Conservation (phyloP, 305 asterid genomes). For the Caryopteris hybrid region DNA sequence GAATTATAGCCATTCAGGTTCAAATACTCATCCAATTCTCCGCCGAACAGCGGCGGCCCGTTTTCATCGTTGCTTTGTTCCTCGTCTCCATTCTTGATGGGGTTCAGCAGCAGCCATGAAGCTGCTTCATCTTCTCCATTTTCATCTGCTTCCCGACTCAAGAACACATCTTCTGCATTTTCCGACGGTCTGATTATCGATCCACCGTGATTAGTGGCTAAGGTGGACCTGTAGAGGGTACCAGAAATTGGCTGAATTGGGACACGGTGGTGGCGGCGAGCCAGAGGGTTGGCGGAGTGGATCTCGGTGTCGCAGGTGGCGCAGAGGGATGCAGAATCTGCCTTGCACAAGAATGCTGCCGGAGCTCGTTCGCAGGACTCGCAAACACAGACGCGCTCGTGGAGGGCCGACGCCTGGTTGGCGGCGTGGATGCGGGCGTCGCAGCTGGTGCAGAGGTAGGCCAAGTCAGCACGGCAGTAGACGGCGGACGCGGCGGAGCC, state of each 20-base stretch:
- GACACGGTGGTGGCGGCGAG: slow-evolving; percentile 80
- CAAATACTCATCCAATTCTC: slow-evolving; percentile 55
- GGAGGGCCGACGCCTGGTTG: slow-evolving; percentile 21
- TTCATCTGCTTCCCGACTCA: slow-evolving; percentile 19
- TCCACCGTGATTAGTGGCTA: not conserved
- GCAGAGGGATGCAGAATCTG: slow-evolving; percentile 76
- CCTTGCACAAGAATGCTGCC: slow-evolving; percentile 63
- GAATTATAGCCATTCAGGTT: slow-evolving; percentile 44
- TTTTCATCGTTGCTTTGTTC: slow-evolving; percentile 17
- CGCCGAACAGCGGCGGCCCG: slow-evolving; percentile 24
- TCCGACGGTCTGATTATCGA: not conserved
- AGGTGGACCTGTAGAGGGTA: not conserved
- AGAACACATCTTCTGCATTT: slow-evolving; percentile 30
- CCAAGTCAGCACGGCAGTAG: slow-evolving; percentile 59
- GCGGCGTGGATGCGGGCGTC: no score
- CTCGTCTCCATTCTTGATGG: slow-evolving; percentile 37
- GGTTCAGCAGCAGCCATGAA: slow-evolving; percentile 51
- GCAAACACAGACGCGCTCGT: slow-evolving; percentile 57
- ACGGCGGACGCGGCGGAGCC: slow-evolving; percentile 50
- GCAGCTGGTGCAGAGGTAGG: slow-evolving; percentile 61
- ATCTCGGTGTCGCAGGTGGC: slow-evolving; percentile 59
- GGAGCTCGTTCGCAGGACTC: slow-evolving; percentile 65
- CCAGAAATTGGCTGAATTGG: slow-evolving; percentile 45
- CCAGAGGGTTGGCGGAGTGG: slow-evolving; percentile 75
- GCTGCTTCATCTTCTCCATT: slow-evolving; percentile 42